Evolutionary conservation across 169 alveolate genomes (phyloP).

Genomic region (Eimeria acervulina): DNA sequence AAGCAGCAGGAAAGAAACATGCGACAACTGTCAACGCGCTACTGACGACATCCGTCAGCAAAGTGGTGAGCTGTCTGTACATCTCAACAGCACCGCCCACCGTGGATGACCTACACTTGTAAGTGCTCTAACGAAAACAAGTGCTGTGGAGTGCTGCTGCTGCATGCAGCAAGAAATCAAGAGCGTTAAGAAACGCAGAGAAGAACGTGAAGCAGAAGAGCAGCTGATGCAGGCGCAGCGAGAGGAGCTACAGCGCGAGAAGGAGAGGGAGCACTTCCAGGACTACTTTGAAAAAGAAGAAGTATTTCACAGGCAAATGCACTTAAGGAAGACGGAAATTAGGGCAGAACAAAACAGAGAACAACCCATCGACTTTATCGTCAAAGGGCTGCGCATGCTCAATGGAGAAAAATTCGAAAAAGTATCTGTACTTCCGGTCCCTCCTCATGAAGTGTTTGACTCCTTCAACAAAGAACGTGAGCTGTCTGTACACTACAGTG

Average conservation of each 20-base stretch:
- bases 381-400: conserved; percentile 75
- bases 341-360: conserved; percentile 79
- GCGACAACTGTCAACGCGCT: conserved; percentile 75
- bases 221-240: conserved; percentile 81
- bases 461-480: conserved; percentile 66
- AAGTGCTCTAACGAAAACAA: background rate
- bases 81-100: background rate
- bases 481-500: background rate
- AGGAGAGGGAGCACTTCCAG: conserved; percentile 79
- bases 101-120: no score
- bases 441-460: conserved; percentile 80
- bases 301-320: conserved; percentile 63
- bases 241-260: conserved; percentile 79
- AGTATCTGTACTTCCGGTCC: conserved; percentile 37
- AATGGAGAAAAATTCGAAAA: conserved; percentile 77
- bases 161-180: conserved; percentile 80
- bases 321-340: conserved; percentile 68
- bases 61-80: conserved; percentile 75
- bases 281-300: conserved; percentile 82
- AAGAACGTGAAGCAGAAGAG: conserved; percentile 84
- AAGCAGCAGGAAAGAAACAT: conserved; percentile 76
- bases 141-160: background rate
- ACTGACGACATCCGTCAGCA: conserved; percentile 66
- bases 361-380: conserved; percentile 74
- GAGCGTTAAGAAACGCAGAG: conserved; percentile 79